phyloP scores from a whole-genome alignment of 345 rosid genomes.

The Boechera retrofracta region DNA sequence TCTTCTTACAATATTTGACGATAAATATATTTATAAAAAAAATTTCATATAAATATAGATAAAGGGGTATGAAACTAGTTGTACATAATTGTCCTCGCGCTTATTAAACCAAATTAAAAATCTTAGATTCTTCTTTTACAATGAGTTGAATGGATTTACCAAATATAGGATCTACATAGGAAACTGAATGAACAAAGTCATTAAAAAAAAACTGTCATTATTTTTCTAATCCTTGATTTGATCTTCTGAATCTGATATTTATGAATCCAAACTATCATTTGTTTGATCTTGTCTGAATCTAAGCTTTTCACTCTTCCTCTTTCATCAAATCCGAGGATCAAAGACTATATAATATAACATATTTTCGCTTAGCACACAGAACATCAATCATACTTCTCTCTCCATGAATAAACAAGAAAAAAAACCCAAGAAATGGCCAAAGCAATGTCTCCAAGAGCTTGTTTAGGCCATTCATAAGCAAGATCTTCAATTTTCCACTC shows the following conservation, averaged over 20 bases:
- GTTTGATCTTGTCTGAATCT: slow-evolving; percentile 28
- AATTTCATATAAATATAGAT: too few species aligned
- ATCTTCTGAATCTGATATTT: slow-evolving; percentile 17
- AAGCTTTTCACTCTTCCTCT: not conserved
- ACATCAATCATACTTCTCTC: slow-evolving; percentile 78
- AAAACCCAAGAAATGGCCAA: slow-evolving; percentile 84
- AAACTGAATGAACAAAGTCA: not conserved
- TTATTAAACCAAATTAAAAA: slow-evolving; percentile 5
- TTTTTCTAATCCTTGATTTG: slow-evolving; percentile 10
- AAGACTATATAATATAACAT: slow-evolving; percentile 1
- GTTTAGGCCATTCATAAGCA: slow-evolving; percentile 75
- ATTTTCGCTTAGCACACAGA: slow-evolving; percentile 29
- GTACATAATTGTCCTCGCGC: not conserved
- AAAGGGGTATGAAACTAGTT: not conserved
- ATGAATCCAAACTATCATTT: slow-evolving; percentile 29
- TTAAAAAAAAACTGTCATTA: not conserved
- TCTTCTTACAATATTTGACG: too few species aligned
- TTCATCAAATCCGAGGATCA: slow-evolving; percentile 29
- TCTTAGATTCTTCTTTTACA: slow-evolving; percentile 23
- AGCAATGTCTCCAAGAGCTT: slow-evolving; percentile 71
- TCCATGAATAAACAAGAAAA: slow-evolving; percentile 88
- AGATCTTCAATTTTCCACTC: slow-evolving; percentile 72
- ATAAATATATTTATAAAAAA: too few species aligned
- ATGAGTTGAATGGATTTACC: slow-evolving; percentile 16
- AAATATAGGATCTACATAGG: slow-evolving; percentile 20